Evolutionary conservation across 2,329 filamentous ascomycete species (phyloP).

Genomic region (Cladosporium sp.): DNA sequence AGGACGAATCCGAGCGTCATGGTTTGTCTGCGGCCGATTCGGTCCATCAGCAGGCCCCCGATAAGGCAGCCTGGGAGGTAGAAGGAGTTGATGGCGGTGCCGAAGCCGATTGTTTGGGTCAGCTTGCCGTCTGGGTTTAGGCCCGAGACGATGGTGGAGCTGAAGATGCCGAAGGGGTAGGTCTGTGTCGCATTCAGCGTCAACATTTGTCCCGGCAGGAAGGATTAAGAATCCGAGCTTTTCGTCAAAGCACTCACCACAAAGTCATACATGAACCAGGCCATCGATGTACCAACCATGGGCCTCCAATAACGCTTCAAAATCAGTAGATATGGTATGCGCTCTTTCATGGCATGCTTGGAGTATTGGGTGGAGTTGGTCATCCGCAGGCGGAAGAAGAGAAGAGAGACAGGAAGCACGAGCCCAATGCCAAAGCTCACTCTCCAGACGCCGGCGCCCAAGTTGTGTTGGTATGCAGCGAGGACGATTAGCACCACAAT

Average conservation of each 20-base stretch:
- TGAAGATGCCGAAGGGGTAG: slow-evolving; percentile 82
- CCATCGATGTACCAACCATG: slow-evolving; percentile 59
- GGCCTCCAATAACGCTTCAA: slow-evolving; percentile 65
- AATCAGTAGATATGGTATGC: slow-evolving; percentile 44
- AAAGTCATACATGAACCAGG: slow-evolving; percentile 73
- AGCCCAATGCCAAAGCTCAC: slow-evolving; percentile 70
- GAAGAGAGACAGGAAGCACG: slow-evolving; percentile 63
- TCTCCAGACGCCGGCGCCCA: slow-evolving; percentile 69
- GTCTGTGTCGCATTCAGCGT: slow-evolving; percentile 29
- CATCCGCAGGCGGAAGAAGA: slow-evolving; percentile 64
- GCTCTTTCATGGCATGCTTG: slow-evolving; percentile 59
- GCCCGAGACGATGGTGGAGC: slow-evolving; percentile 63
- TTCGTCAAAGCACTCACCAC: slow-evolving; percentile 24
- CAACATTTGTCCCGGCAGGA: background rate
- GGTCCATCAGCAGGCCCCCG: slow-evolving; percentile 71
- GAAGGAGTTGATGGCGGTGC: slow-evolving; percentile 78
- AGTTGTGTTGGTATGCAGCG: slow-evolving; percentile 39
- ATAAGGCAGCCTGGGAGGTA: slow-evolving; percentile 75
- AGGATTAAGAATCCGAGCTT: background rate
- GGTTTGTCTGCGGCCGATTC: slow-evolving; percentile 68
- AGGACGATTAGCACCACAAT: slow-evolving; percentile 62
- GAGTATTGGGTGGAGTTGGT: slow-evolving; percentile 72
- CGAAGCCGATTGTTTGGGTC: slow-evolving; percentile 80
- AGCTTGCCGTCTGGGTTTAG: slow-evolving; percentile 55
- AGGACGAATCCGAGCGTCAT: slow-evolving; percentile 34